These are phyloP conservation scores for Lecanicillium sp. DNA, from an alignment of 2,329 filamentous ascomycete species.

Conservation along the genomic window DNA sequence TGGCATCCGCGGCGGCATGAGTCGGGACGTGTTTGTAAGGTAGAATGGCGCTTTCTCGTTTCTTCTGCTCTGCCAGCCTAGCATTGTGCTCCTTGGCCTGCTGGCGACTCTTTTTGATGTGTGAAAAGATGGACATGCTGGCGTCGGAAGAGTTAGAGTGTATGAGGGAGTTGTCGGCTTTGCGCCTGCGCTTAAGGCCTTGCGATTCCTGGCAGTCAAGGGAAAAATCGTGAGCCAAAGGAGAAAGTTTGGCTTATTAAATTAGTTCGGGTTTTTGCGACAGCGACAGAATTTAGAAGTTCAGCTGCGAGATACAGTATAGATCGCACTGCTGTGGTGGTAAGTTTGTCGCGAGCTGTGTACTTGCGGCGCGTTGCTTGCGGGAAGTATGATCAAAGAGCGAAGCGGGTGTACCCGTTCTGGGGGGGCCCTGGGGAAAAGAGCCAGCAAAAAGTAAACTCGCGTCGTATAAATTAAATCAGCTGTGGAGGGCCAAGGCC, in stretches of 20 bases:
- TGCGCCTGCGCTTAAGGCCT: no score
- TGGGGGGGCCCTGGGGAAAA: not conserved
- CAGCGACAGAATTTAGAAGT: no score
- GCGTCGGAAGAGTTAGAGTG: no score
- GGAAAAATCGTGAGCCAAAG: no score
- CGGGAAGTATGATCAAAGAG: not conserved
- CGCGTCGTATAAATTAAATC: not conserved
- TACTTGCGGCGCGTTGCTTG: not conserved
- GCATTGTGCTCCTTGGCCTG: conserved; percentile 46
- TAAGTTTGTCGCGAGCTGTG: not conserved
- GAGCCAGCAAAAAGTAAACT: not conserved
- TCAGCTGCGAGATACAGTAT: no score
- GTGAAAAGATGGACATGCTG: conserved; percentile 49
- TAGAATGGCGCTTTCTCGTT: conserved; percentile 27
- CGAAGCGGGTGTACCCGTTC: not conserved
- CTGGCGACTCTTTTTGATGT: conserved; percentile 42
- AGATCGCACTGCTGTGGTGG: no score
- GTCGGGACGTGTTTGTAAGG: conserved; percentile 54
- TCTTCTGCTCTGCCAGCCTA: conserved; percentile 38
- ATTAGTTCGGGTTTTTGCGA: no score
- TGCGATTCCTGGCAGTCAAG: no score
- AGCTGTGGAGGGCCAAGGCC: conserved; percentile 1
- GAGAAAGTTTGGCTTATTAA: no score
- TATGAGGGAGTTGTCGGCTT: no score
- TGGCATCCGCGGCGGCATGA: conserved; percentile 51